phyloP scores from a whole-genome alignment of 148 eudicot genomes.

The Rhododendron ovatum region DNA sequence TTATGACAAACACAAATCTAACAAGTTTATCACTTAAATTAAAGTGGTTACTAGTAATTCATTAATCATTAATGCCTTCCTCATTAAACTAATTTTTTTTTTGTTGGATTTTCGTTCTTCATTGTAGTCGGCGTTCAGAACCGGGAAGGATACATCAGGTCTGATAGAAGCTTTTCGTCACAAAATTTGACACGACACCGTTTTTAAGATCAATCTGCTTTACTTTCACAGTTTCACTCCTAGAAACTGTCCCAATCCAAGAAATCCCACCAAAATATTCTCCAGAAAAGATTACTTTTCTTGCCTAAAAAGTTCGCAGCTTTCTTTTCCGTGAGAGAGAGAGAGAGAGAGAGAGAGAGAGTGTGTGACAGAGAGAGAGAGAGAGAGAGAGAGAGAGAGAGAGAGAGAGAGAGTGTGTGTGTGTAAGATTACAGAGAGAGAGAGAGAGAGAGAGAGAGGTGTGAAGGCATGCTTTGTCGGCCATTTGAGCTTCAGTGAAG shows the following conservation, averaged over 20 bases:
- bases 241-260: neutral
- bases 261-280: neutral
- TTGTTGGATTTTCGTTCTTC: neutral
- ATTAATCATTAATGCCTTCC: neutral
- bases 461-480: slow-evolving; percentile 1
- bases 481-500: neutral
- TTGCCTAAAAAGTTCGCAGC: neutral
- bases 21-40: neutral
- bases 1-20: too few relatives aligned
- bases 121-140: neutral
- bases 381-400: neutral
- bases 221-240: neutral
- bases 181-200: neutral
- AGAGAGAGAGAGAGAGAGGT: neutral
- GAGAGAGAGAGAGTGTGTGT: neutral
- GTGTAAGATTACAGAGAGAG: neutral
- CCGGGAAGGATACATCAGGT: neutral
- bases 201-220: neutral
- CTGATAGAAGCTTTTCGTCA: neutral
- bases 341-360: too few relatives aligned
- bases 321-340: neutral
- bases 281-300: neutral
- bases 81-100: neutral
- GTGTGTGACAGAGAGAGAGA: neutral
- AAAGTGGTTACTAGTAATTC: neutral